phyloP scores from a whole-genome alignment of 441 rosid species.

The Dalechampia spathulata region DNA sequence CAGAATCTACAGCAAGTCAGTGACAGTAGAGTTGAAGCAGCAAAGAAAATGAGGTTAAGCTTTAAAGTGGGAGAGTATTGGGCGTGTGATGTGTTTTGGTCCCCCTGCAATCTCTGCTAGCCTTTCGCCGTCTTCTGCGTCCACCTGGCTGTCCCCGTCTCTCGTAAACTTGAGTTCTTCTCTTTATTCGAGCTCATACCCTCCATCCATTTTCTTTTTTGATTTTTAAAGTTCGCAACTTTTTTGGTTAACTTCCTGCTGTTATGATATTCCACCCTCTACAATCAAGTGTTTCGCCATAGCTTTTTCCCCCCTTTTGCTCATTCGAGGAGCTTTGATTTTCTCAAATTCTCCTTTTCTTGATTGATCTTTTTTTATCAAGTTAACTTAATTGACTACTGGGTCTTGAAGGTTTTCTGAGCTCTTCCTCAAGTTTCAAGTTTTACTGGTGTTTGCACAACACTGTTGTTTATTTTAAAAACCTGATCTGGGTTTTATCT shows the following conservation, averaged over 20 bases:
- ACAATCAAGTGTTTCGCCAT: slow-evolving; percentile 24
- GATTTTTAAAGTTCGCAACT: slow-evolving; percentile 17
- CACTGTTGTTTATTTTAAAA: slow-evolving; percentile 17
- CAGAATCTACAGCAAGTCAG: too few species aligned
- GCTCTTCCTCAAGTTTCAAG: slow-evolving; percentile 11
- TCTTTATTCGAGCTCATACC: slow-evolving; percentile 30
- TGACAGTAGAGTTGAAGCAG: too few species aligned
- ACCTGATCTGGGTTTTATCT: slow-evolving; percentile 24
- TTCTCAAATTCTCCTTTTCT: slow-evolving; percentile 17
- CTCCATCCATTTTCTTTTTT: too few species aligned
- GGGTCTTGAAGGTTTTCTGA: slow-evolving; percentile 8
- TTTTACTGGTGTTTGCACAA: neutral
- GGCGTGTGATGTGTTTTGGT: slow-evolving; percentile 14
- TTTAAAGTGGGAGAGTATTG: neutral
- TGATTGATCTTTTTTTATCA: slow-evolving; percentile 4
- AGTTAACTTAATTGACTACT: too few species aligned
- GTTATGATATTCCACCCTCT: neutral
- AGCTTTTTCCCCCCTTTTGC: slow-evolving; percentile 32
- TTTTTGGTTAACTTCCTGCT: slow-evolving; percentile 16
- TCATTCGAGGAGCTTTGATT: slow-evolving; percentile 25
- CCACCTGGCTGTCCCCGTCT: slow-evolving; percentile 28
- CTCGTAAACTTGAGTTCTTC: slow-evolving; percentile 21
- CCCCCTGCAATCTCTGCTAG: slow-evolving; percentile 31
- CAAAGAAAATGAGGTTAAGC: slow-evolving; percentile 2
- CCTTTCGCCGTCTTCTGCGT: slow-evolving; percentile 49